Evolutionary conservation across 345 rosid genomes (phyloP).

Genomic region (Brassica napus): Da-Ae NC_063452.1:8338001-8338500

Average conservation of each 20-base stretch:
- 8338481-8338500: constrained; percentile 73
- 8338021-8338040: constrained; percentile 66
- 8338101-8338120: constrained; percentile 33
- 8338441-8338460: constrained; percentile 73
- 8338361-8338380: background rate
- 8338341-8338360: background rate
- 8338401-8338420: constrained; percentile 43
- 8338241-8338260: constrained; percentile 73
- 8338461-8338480: constrained; percentile 52
- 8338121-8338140: constrained; percentile 69
- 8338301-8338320: constrained; percentile 56
- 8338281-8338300: constrained; percentile 73
- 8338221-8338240: constrained; percentile 56
- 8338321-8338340: constrained; percentile 25
- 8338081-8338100: background rate
- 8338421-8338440: constrained; percentile 71
- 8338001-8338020: constrained; percentile 83
- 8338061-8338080: constrained; percentile 12
- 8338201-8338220: constrained; percentile 60
- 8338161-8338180: constrained; percentile 66
- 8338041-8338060: background rate
- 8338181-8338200: constrained; percentile 73
- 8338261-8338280: constrained; percentile 66
- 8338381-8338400: too few relatives aligned
- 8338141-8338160: constrained; percentile 75